Evolutionary conservation across 1,284 basidiomycete species (phyloP), one percentile per base, ranked within the genome.

Genomic region (Omphalotus olearius): DNA sequence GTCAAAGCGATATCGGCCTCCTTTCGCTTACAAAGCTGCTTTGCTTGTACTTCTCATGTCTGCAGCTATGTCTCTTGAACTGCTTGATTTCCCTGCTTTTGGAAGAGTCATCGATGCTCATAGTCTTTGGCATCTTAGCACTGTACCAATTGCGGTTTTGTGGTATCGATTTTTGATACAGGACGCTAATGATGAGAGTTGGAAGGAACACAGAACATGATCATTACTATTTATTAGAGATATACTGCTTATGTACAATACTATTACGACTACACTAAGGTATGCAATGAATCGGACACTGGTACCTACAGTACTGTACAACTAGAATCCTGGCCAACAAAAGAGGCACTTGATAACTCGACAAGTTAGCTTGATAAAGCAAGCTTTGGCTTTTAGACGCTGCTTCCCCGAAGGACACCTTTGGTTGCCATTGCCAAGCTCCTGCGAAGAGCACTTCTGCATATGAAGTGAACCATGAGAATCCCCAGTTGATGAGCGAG

Each of bases 81-180:
- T 99, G 1, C 82, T 97, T 57, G 96, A 99, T 63, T 99, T 99
- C 61, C 82, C 93, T 1, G 92, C 97, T 0, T 73, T 83, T 69
- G 61, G 66, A 20, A 71, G 93, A 37, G 65, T 84, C 3, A 70
- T 99, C n/a, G 96, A 99, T 64, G 94, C 96, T 0, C 96, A 99
- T 67, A 78, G 93, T 3, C 70, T 98, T 9, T 99, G 96, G 97
- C 97, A 99, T 69, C 71, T 90, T 2, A 79, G 84, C 2, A 99
- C 96, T 0, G 86, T 82, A 0, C 90, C 90, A 0, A 80, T 99
- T 43, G 82, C 85, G 1, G 64, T 78, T 47, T 74, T 82, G 52
- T 99, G 97, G 96, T 99, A 93, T 61, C 70, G 76, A 14, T 95
- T 94, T 62, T 64, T 93, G 30, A 62, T 88, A 3, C 65, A 79